Evolutionary conservation across 148 eudicot species (phyloP).

Genomic region (Cornus florida): DNA sequence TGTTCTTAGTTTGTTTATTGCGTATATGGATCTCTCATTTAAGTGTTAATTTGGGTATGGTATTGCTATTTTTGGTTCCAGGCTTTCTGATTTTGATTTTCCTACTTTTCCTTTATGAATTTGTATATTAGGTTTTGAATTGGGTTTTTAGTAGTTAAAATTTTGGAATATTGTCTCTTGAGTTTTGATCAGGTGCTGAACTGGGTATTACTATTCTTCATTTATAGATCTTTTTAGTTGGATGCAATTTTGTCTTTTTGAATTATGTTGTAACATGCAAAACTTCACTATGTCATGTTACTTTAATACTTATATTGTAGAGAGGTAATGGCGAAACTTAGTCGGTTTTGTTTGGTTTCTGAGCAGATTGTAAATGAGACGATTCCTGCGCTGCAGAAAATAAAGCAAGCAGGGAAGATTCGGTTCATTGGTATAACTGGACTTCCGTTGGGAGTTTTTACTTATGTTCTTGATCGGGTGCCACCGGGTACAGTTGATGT

Average conservation of each 20-base stretch:
- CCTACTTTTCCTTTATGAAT: neutral
- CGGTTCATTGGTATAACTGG: conserved; percentile 95
- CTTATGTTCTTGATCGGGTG: conserved; percentile 90
- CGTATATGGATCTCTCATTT: too few species aligned
- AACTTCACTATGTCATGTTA: neutral
- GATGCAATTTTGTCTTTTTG: neutral
- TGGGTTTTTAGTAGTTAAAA: neutral
- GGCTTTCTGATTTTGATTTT: too few species aligned
- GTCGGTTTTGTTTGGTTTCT: conserved; percentile 11
- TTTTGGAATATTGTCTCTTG: neutral
- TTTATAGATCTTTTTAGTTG: neutral
- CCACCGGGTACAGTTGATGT: conserved; percentile 89
- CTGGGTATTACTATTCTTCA: neutral
- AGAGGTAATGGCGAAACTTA: conserved; percentile 5
- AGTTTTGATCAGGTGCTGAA: neutral
- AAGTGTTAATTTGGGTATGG: too few species aligned
- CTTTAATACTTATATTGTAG: neutral
- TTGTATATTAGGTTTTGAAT: neutral
- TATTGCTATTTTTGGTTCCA: too few species aligned
- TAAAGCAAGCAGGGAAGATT: conserved; percentile 85
- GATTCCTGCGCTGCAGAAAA: conserved; percentile 89
- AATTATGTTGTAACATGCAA: neutral
- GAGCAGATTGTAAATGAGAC: conserved; percentile 86
- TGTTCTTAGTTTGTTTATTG: too few species aligned
- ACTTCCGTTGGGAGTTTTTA: conserved; percentile 79